Evolutionary conservation across 2,329 filamentous ascomycete genomes (phyloP).

Genomic region (Mycocentrospora acerina): DNA sequence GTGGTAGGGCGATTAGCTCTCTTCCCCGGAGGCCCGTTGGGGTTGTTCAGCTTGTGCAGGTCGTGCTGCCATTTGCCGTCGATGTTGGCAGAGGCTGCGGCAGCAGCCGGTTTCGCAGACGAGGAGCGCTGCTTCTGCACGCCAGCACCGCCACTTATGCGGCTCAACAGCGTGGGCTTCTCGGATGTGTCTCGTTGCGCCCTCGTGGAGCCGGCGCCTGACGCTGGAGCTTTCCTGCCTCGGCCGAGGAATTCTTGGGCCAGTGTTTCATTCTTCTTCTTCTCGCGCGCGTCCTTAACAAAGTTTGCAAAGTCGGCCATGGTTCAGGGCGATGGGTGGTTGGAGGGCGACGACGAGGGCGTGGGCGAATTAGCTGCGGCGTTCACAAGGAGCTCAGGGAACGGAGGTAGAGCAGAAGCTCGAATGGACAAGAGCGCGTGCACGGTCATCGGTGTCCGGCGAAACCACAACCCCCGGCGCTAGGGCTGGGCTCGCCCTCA

Average conservation of each 20-base stretch:
- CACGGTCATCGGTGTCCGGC: slow-evolving; percentile 6
- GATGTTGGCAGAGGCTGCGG: slow-evolving; percentile 47
- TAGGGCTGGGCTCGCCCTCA: slow-evolving; percentile 4
- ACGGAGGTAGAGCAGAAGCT: too few species aligned
- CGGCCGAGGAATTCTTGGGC: slow-evolving; percentile 69
- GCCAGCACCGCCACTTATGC: slow-evolving; percentile 68
- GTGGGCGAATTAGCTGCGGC: background rate
- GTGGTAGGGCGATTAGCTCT: slow-evolving; percentile 41
- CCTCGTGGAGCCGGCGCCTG: slow-evolving; percentile 49
- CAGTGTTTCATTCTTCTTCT: slow-evolving; percentile 70
- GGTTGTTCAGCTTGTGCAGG: slow-evolving; percentile 56
- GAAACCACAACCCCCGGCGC: slow-evolving; percentile 11
- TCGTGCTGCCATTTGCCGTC: slow-evolving; percentile 73
- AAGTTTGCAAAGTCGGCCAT: slow-evolving; percentile 36
- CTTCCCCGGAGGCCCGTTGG: slow-evolving; percentile 37
- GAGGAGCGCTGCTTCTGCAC: slow-evolving; percentile 64
- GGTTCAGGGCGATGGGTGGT: slow-evolving; percentile 3
- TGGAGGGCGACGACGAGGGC: slow-evolving; percentile 2
- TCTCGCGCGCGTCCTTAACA: slow-evolving; percentile 55
- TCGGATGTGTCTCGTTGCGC: slow-evolving; percentile 49
- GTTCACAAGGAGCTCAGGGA: background rate
- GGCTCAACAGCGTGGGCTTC: slow-evolving; percentile 64
- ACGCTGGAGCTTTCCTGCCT: slow-evolving; percentile 56
- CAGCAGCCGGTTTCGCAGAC: slow-evolving; percentile 47
- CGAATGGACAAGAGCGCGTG: background rate